phyloP scores from a whole-genome alignment of 1,284 basidiomycete species.

The Wolfiporia cocos region DNA sequence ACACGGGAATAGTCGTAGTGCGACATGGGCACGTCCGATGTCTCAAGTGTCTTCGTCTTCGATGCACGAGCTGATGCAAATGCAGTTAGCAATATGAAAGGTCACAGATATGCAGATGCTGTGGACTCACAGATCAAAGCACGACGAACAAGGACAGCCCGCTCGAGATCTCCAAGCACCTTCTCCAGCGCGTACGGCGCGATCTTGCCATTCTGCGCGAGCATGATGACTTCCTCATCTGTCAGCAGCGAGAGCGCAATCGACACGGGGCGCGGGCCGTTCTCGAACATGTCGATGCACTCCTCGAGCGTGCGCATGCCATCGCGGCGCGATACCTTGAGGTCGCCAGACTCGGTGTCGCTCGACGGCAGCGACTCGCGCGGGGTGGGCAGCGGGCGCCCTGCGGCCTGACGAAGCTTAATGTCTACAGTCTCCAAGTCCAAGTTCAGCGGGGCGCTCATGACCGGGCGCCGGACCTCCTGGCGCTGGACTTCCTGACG shows the following conservation, averaged over 20 bases:
- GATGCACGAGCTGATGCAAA: constrained; percentile 72
- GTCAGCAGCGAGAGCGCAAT: constrained; percentile 58
- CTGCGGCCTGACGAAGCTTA: constrained; percentile 27
- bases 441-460: constrained; percentile 25
- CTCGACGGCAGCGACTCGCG: constrained; percentile 13
- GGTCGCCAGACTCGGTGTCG: constrained; percentile 6
- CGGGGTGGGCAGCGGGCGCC: constrained; percentile 14
- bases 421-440: constrained; percentile 30
- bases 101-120: too few relatives aligned
- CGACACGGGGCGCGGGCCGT: constrained; percentile 66
- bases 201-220: constrained; percentile 91
- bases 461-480: constrained; percentile 15
- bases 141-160: constrained; percentile 85
- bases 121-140: constrained; percentile 93
- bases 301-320: constrained; percentile 65
- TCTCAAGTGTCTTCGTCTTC: constrained; percentile 80
- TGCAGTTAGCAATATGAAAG: too few relatives aligned
- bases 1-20: constrained; percentile 94
- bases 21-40: constrained; percentile 77
- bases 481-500: constrained; percentile 13
- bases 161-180: constrained; percentile 78
- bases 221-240: constrained; percentile 90
- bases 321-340: constrained; percentile 1
- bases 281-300: constrained; percentile 83
- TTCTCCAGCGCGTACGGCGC: constrained; percentile 94